phyloP scores from a whole-genome alignment of 129 eudicot species.

The Flaveria bidentis region DNA sequence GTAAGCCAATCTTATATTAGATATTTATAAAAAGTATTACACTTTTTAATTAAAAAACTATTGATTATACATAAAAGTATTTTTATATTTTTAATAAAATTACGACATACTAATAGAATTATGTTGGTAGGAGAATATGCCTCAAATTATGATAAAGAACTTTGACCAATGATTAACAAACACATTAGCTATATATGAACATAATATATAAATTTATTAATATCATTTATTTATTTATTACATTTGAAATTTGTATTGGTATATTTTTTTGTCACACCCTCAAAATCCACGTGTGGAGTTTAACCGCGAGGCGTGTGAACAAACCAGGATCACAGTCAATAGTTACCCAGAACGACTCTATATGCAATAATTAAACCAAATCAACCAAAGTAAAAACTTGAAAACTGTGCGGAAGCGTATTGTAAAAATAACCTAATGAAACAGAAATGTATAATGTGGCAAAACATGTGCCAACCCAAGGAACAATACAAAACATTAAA shows the following conservation, averaged over 20 bases:
- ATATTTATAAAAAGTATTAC: background rate
- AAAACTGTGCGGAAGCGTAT: no score
- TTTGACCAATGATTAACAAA: constrained; percentile 9
- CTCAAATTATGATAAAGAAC: background rate
- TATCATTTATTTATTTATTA: background rate
- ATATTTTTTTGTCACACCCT: no score
- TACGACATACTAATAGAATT: background rate
- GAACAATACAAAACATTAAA: no score
- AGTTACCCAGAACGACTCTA: no score
- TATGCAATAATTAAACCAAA: no score
- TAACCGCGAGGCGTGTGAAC: no score
- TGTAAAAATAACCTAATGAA: no score
- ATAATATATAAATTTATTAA: background rate
- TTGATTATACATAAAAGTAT: background rate
- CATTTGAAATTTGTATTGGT: background rate
- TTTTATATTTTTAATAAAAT: background rate
- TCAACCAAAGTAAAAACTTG: no score
- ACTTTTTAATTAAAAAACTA: background rate
- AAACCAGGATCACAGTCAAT: no score
- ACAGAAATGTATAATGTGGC: no score
- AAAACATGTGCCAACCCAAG: no score
- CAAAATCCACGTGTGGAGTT: no score
- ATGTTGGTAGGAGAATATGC: constrained; percentile 8
- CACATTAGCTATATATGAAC: background rate
- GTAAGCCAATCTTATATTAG: background rate